These are phyloP conservation scores for Aureobasidium zeae DNA, from an alignment of 2,329 filamentous ascomycete genomes.

Conservation along the genomic window DNA sequence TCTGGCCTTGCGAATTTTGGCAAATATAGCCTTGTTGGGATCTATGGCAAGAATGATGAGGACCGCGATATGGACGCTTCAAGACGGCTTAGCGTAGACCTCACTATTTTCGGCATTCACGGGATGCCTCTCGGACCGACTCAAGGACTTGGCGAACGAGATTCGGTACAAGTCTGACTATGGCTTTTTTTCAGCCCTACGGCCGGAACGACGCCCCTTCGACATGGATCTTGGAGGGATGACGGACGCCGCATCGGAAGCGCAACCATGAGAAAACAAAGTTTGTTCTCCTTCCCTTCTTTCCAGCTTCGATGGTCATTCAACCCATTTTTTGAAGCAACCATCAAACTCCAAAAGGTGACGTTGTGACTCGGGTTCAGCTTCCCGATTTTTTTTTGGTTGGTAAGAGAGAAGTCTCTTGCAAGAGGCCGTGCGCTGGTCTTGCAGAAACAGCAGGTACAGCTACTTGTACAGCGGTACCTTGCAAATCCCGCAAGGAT, in stretches of 20 bases:
- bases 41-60: constrained; percentile 2
- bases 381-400: not conserved
- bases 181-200: constrained; percentile 6
- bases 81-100: not conserved
- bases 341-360: too few species aligned
- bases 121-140: constrained; percentile 8
- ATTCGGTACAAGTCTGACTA: not conserved
- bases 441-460: too few species aligned
- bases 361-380: too few species aligned
- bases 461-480: not conserved
- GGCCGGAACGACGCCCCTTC: not conserved
- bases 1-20: not conserved
- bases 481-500: not conserved
- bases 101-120: constrained; percentile 11
- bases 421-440: not conserved
- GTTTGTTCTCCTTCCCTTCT: constrained; percentile 11
- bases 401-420: constrained; percentile 7
- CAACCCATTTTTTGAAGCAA: not conserved
- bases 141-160: constrained; percentile 1
- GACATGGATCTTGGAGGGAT: not conserved
- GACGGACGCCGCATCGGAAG: not conserved
- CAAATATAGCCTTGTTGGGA: constrained; percentile 11
- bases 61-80: constrained; percentile 1
- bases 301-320: constrained; percentile 15
- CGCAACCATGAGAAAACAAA: not conserved